These are phyloP conservation scores for Suillus ampliporus DNA, from an alignment of 768 basidiomycete genomes.

Conservation along the genomic window DNA sequence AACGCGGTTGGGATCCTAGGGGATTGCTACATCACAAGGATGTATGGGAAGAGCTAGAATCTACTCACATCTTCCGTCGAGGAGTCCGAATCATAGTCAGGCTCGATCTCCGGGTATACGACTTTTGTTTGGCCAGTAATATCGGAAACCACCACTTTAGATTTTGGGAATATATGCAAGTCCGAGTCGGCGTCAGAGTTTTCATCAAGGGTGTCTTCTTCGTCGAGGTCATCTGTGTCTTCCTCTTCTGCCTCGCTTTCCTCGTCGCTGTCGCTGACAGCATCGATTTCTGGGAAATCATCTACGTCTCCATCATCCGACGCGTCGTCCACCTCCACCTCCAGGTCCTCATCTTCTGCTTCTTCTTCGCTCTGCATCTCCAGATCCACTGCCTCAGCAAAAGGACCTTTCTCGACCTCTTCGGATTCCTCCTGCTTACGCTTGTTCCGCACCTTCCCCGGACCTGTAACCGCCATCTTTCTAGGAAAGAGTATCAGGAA, in stretches of 20 bases:
- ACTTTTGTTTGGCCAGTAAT: conserved; percentile 86
- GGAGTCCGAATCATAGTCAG: conserved; percentile 90
- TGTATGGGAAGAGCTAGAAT: conserved; percentile 4
- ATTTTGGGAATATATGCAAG: conserved; percentile 62
- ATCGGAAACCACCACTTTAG: conserved; percentile 73
- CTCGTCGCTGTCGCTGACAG: conserved; percentile 49
- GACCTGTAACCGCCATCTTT: conserved; percentile 40
- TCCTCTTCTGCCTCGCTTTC: conserved; percentile 42
- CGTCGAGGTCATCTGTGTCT: conserved; percentile 42
- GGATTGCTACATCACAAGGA: conserved; percentile 17
- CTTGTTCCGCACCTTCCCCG: conserved; percentile 53
- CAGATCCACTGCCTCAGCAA: conserved; percentile 51
- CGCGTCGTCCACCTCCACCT: conserved; percentile 34
- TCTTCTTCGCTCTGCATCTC: conserved; percentile 84
- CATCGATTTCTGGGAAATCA: conserved; percentile 74
- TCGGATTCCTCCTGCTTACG: conserved; percentile 59
- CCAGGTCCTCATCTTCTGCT: conserved; percentile 41
- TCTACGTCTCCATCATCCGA: conserved; percentile 68
- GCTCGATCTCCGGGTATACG: conserved; percentile 88
- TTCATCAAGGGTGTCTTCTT: conserved; percentile 39
- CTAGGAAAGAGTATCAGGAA: neutral
- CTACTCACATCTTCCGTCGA: conserved; percentile 86
- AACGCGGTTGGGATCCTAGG: conserved; percentile 90
- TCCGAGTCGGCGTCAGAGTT: conserved; percentile 47
- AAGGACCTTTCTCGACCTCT: conserved; percentile 35